These are phyloP conservation scores for Lasiosphaeris hirsuta DNA, from an alignment of 495 filamentous ascomycete genomes.

Conservation along the genomic window DNA sequence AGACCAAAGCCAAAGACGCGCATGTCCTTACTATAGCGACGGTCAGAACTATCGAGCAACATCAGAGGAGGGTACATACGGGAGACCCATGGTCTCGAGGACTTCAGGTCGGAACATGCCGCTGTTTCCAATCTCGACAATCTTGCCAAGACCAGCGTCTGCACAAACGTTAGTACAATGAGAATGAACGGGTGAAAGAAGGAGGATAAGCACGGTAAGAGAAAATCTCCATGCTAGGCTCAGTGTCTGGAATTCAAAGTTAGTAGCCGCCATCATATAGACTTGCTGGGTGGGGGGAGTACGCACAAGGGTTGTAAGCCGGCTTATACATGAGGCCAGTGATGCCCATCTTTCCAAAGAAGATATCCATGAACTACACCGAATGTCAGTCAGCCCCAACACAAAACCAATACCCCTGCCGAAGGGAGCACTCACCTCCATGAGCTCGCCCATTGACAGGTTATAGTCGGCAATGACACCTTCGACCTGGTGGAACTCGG, in stretches of 20 bases:
- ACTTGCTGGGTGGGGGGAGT: too few relatives aligned
- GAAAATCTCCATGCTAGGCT: conserved; percentile 96
- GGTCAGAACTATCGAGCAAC: too few relatives aligned
- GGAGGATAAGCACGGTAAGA: conserved; percentile 53
- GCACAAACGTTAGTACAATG: too few relatives aligned
- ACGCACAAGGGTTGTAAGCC: conserved; percentile 77
- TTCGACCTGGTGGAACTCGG: conserved; percentile 98
- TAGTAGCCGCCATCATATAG: too few relatives aligned
- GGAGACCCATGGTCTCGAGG: conserved; percentile 76
- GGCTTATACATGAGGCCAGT: conserved; percentile 54
- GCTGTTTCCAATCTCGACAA: conserved; percentile 95
- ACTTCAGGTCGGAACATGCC: conserved; percentile 99
- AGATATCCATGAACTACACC: conserved; percentile 77
- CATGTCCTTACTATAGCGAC: conserved; percentile 57
- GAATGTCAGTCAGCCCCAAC: too few relatives aligned
- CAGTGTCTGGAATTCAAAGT: conserved; percentile 56
- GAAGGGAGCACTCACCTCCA: conserved; percentile 44
- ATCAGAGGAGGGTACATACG: conserved; percentile 23
- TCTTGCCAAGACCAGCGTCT: conserved; percentile 78
- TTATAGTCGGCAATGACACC: conserved; percentile 96
- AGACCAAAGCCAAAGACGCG: conserved; percentile 88
- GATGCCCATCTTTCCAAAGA: conserved; percentile 95
- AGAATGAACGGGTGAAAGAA: too few relatives aligned
- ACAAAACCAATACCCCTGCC: too few relatives aligned
- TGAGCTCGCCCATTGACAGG: conserved; percentile 84